Evolutionary conservation across 2,329 filamentous ascomycete genomes (phyloP), one percentile per base, ranked within the genome.

Genomic region (Fulvia fulva): DNA sequence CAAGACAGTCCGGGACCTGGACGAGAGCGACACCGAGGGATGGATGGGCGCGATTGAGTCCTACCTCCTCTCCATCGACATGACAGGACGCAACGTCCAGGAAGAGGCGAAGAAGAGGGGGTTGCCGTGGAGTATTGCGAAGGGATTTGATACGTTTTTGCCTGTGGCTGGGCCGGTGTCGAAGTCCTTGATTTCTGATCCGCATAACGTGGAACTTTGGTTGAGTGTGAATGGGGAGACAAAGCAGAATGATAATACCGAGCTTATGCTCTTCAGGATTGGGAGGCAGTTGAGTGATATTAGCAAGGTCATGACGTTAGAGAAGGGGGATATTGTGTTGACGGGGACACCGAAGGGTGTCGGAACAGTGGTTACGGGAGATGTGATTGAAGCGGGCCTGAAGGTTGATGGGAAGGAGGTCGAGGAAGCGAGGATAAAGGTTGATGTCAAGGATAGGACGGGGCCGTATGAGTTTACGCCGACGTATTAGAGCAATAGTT

Each of bases 311-410:
- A 97, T 97, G 91, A 91, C 91, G 8, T 80, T 99, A 59, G 88
- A 96, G 75, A 85, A 89, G 70, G 94, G 93, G 51, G 94, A 99
- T 75, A 87, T 99, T 70, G 86, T 99, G 51, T 78, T 99, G 67
- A 99, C 94, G n/a, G 94, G 94, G 19, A 99, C 94, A 52, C 94
- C 94, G 51, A 97, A 97, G 78, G 94, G 94, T 12, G 94, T 99
- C 1, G 94, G 94, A 1, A 82, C 87, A 21, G 91, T 96, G 1
- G 84, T 86, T 60, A 86, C 89, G 1, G 94, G 94, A 2, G 92
- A 99, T 76, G 80, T 93, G 30, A 90, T 99, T 83, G 87, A 82
- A 63, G 92, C 90, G 25, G 91, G 91, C 3, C 80, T 97, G 66
- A 86, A 84, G 71, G 85, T 96, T 28, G 80, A 82, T 57, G 92